Conservation (phyloP, 2,329 filamentous ascomycete genomes). For the Emericellopsis atlantica region DNA sequence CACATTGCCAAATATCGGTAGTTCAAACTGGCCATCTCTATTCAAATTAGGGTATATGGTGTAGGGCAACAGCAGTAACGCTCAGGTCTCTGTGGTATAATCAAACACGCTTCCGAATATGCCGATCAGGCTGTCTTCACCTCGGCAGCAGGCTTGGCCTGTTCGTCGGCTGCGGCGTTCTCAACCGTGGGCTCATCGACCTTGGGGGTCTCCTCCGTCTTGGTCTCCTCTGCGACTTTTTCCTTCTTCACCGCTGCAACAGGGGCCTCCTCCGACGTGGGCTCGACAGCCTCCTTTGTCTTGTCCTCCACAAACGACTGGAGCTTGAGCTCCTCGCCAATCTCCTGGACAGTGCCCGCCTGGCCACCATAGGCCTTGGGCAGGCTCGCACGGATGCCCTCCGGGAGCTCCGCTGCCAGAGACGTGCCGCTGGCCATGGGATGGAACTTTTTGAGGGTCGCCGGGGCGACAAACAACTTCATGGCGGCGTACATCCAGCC, state of each 20-base stretch:
- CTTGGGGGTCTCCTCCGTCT: slow-evolving; percentile 1
- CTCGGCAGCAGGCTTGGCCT: slow-evolving; percentile 3
- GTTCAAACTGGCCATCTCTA: no score
- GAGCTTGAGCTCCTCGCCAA: slow-evolving; percentile 16
- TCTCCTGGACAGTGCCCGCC: slow-evolving; percentile 29
- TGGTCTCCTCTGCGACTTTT: slow-evolving; percentile 20
- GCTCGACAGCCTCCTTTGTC: not conserved
- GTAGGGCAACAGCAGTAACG: no score
- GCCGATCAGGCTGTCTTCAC: slow-evolving; percentile 1
- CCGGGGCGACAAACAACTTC: slow-evolving; percentile 61
- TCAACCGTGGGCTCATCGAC: not conserved
- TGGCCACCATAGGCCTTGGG: slow-evolving; percentile 73
- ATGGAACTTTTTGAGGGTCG: slow-evolving; percentile 69
- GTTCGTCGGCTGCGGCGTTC: slow-evolving; percentile 5
- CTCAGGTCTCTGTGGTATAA: no score
- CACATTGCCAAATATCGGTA: no score
- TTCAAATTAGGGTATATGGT: no score
- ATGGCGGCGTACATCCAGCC: slow-evolving; percentile 70
- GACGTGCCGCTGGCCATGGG: slow-evolving; percentile 62
- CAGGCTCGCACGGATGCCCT: slow-evolving; percentile 45
- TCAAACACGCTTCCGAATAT: no score
- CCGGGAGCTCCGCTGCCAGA: slow-evolving; percentile 47
- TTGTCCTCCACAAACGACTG: slow-evolving; percentile 4
- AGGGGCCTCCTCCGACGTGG: not conserved
- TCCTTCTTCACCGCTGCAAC: slow-evolving; percentile 2